These are phyloP conservation scores for Nematodospora anomalae DNA, from an alignment of 1,139 yeast species.

Conservation along the genomic window DNA sequence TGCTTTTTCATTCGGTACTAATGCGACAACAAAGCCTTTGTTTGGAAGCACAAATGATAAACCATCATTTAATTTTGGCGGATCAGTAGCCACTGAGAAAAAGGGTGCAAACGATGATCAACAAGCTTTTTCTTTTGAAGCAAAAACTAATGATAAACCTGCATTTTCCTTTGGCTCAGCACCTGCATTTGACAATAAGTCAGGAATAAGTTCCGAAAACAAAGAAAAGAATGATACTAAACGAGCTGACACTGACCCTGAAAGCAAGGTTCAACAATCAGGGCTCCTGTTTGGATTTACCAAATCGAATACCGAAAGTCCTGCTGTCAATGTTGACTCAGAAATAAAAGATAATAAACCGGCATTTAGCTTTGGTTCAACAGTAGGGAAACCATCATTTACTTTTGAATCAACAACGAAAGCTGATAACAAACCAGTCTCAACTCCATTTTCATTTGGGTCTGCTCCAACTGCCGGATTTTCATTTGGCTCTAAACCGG, in stretches of 20 bases:
- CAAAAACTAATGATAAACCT: not conserved
- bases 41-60: conserved; percentile 9
- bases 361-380: conserved; percentile 19
- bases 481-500: conserved; percentile 16
- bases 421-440: not conserved
- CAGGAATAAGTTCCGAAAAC: not conserved
- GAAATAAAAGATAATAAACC: conserved; percentile 11
- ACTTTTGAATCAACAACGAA: conserved; percentile 16
- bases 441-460: conserved; percentile 27
- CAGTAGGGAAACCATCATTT: not conserved
- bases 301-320: not conserved
- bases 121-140: not conserved
- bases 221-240: not conserved
- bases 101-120: not conserved
- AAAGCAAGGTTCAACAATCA: conserved; percentile 6
- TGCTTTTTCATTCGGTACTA: conserved; percentile 18
- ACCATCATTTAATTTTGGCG: conserved; percentile 20
- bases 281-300: conserved; percentile 13
- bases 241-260: not conserved
- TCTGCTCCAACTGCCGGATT: conserved; percentile 12
- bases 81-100: conserved; percentile 1
- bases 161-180: not conserved
- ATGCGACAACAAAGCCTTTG: conserved; percentile 7
- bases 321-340: not conserved
- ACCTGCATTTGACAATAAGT: not conserved